Percentiles rank a stretch among this genome's conserved stretches.
Evolutionary conservation across 306 rosid genomes (phyloP).

Genomic region (Fragaria iinumae): DNA sequence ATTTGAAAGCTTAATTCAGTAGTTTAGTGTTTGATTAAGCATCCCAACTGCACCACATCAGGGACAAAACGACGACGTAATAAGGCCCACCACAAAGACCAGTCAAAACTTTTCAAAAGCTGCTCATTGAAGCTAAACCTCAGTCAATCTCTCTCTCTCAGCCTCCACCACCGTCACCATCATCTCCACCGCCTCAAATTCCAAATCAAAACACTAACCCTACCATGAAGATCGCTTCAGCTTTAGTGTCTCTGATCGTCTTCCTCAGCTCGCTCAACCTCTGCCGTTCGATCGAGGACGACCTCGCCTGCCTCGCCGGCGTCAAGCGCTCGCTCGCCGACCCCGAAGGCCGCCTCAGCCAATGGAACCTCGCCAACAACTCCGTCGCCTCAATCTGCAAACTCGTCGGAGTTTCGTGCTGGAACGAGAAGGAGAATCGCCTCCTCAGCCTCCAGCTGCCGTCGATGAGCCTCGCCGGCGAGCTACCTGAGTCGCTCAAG

Average conservation of each 20-base stretch:
- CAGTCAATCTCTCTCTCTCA: background rate
- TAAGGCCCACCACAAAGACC: background rate
- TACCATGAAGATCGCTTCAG: slow-evolving; percentile 23
- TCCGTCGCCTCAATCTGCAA: slow-evolving; percentile 52
- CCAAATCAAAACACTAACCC: background rate
- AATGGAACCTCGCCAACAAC: slow-evolving; percentile 40
- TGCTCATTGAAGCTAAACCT: background rate
- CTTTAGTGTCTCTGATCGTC: slow-evolving; percentile 9
- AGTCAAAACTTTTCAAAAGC: background rate
- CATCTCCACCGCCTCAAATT: background rate
- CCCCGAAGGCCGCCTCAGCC: slow-evolving; percentile 35
- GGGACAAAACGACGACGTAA: background rate
- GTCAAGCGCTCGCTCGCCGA: slow-evolving; percentile 41
- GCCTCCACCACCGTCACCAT: background rate
- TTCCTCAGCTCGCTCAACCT: slow-evolving; percentile 14
- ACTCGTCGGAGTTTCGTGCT: slow-evolving; percentile 50
- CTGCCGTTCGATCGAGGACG: slow-evolving; percentile 39
- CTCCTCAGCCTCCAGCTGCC: slow-evolving; percentile 50
- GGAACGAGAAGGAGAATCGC: slow-evolving; percentile 63
- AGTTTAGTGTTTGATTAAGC: background rate
- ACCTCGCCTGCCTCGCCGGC: slow-evolving; percentile 45
- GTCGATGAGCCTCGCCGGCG: slow-evolving; percentile 47
- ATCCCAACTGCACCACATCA: background rate
- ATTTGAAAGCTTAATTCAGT: background rate
- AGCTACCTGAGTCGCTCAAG: slow-evolving; percentile 44